These are phyloP conservation scores for Bruguiera sexangula DNA, from an alignment of 345 rosid genomes.

Conservation along the genomic window DNA sequence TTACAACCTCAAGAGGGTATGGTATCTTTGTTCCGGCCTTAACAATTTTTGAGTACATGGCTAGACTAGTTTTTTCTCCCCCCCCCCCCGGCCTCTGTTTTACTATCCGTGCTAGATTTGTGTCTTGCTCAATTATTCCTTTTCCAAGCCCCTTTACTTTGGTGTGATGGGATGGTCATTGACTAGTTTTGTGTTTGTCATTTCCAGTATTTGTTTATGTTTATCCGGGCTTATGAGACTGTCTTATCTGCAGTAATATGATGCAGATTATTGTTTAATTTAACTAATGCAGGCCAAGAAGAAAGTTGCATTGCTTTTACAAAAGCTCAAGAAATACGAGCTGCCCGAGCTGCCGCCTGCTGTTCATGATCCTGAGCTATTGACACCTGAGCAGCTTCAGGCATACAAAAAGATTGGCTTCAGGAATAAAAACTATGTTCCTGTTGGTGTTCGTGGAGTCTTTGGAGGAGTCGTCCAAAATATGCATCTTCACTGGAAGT, in stretches of 20 bases:
- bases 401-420: constrained; percentile 87
- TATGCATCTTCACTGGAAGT: constrained; percentile 99
- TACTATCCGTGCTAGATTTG: too few species aligned
- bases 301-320: constrained; percentile 83
- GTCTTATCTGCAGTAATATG: not conserved
- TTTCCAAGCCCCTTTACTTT: not conserved
- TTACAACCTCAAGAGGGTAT: constrained; percentile 88
- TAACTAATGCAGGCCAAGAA: constrained; percentile 70
- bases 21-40: constrained; percentile 3
- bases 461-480: constrained; percentile 98
- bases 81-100: too few species aligned
- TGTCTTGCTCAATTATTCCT: not conserved
- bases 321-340: constrained; percentile 91
- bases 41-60: not conserved
- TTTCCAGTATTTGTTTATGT: not conserved
- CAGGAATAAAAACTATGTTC: constrained; percentile 85
- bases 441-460: constrained; percentile 98
- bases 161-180: too few species aligned
- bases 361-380: constrained; percentile 86
- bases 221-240: not conserved
- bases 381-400: constrained; percentile 77
- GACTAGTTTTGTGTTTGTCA: too few species aligned
- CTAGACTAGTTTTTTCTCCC: not conserved
- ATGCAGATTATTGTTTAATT: not conserved
- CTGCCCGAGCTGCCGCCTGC: constrained; percentile 87